Percentiles rank a stretch among this genome's conserved stretches.
These are phyloP conservation scores for Chamaecrista fasciculata DNA, from an alignment of 306 rosid genomes.

Conservation along the genomic window DNA sequence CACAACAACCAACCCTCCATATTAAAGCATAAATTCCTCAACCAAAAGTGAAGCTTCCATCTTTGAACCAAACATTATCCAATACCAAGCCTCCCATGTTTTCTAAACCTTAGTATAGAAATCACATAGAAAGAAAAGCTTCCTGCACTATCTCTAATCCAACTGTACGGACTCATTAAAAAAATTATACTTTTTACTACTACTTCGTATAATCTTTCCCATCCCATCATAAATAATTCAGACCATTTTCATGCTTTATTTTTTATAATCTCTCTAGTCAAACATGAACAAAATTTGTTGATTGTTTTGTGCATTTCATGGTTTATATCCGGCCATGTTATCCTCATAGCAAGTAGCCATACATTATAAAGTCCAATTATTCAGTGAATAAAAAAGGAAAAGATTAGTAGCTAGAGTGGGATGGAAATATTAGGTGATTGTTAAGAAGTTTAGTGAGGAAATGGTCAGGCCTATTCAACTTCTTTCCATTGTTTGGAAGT, in stretches of 20 bases:
- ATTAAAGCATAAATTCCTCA: background rate
- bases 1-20: constrained; percentile 12
- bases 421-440: too few species aligned
- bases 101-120: constrained; percentile 1
- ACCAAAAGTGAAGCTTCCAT: background rate
- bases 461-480: too few species aligned
- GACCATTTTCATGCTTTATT: background rate
- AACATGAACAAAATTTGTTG: too few species aligned
- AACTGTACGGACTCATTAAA: background rate
- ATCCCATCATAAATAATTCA: background rate
- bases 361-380: background rate
- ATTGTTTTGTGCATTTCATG: too few species aligned
- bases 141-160: background rate
- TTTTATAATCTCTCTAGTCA: background rate
- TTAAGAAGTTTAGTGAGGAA: too few species aligned
- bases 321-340: too few species aligned
- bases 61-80: constrained; percentile 13
- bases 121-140: background rate
- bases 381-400: too few species aligned
- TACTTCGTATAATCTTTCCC: background rate
- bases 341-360: background rate
- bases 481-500: background rate
- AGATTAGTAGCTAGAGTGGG: too few species aligned
- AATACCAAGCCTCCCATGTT: background rate
- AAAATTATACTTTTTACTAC: constrained; percentile 5